These are phyloP conservation scores for Penicillium daleae DNA, from an alignment of 495 filamentous ascomycete species.

Conservation along the genomic window DNA sequence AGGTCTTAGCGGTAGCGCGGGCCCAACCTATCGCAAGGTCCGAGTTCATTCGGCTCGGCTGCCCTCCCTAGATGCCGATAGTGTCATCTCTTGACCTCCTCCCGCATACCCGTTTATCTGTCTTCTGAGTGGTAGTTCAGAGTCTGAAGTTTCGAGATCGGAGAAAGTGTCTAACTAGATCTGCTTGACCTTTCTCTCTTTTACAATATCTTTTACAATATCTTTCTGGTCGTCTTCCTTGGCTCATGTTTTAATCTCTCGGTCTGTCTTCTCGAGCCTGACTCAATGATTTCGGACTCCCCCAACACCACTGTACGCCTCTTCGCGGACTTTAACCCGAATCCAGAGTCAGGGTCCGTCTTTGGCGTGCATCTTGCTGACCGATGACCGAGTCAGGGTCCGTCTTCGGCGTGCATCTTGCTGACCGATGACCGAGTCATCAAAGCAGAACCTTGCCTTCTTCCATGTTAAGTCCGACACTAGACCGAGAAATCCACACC, in stretches of 20 bases:
- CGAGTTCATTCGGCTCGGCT: not conserved
- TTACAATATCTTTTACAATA: not conserved
- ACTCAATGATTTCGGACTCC: not conserved
- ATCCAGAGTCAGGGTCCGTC: not conserved
- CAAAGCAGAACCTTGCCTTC: not conserved
- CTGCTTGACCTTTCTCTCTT: not conserved
- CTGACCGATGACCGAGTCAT: slow-evolving; percentile 3
- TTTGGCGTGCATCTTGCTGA: not conserved
- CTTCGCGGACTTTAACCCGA: not conserved
- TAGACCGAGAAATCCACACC: not conserved
- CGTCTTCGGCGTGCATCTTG: not conserved
- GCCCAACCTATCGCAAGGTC: not conserved
- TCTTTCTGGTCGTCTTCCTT: not conserved
- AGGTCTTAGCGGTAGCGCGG: not conserved
- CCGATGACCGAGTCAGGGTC: slow-evolving; percentile 2
- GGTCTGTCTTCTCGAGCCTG: no score
- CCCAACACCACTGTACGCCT: not conserved
- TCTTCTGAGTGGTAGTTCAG: not conserved
- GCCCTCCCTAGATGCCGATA: not conserved
- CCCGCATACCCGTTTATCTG: not conserved
- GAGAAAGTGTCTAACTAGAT: not conserved
- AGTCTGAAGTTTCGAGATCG: not conserved
- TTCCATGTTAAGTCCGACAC: not conserved
- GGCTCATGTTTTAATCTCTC: not conserved
- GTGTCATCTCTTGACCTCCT: not conserved